phyloP scores from a whole-genome alignment of 2,329 filamentous ascomycete species.

The Alternaria consortialis region DNA sequence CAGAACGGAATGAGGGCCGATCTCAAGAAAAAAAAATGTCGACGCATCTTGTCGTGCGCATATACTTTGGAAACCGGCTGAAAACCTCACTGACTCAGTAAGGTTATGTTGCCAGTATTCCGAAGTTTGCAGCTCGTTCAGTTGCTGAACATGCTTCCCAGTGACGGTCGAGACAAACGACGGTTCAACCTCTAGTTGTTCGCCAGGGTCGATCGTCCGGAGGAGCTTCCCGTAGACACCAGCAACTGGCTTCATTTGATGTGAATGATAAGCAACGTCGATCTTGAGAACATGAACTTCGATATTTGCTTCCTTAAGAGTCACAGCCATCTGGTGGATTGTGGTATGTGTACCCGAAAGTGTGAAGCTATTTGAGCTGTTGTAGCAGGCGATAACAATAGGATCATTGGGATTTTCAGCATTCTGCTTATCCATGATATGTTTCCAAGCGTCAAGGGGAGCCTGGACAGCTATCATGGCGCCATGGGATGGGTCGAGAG shows the following conservation, averaged over 20 bases:
- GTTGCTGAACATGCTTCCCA: conserved; percentile 8
- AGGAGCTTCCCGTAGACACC: conserved; percentile 23
- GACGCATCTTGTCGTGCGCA: conserved; percentile 4
- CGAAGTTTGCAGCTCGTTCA: conserved; percentile 6
- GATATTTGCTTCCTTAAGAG: conserved; percentile 47
- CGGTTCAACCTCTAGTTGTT: neutral
- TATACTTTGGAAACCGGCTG: conserved; percentile 30
- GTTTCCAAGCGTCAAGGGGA: conserved; percentile 8
- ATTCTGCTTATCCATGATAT: conserved; percentile 18
- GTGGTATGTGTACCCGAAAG: conserved; percentile 34
- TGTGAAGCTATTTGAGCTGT: conserved; percentile 45
- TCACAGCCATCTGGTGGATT: conserved; percentile 43
- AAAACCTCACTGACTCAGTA: conserved; percentile 22
- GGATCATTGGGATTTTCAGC: neutral
- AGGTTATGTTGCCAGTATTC: conserved; percentile 31
- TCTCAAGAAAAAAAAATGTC: conserved; percentile 22
- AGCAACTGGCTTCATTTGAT: conserved; percentile 49
- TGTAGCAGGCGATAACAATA: conserved; percentile 39
- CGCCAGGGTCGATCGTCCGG: conserved; percentile 2
- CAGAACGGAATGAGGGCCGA: conserved; percentile 30
- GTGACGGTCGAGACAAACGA: conserved; percentile 20
- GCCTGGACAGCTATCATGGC: conserved; percentile 39
- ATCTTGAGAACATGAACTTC: conserved; percentile 53
- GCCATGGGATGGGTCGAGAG: conserved; percentile 47
- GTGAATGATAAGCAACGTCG: conserved; percentile 57